Conservation (phyloP, 495 filamentous ascomycete species). For the Penicillium pulvis region DNA sequence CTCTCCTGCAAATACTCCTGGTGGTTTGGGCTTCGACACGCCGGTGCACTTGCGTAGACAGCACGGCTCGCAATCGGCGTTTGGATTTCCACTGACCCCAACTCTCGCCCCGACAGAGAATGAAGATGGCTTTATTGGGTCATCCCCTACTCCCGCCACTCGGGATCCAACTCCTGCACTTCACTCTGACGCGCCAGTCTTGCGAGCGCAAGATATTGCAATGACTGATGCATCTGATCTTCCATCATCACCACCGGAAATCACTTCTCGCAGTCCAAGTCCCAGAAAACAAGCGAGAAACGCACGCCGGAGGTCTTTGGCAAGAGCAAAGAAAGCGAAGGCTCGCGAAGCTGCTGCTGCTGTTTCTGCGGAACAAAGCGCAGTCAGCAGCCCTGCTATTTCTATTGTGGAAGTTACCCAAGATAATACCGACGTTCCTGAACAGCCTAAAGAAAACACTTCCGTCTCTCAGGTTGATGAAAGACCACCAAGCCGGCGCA, state of each 20-base stretch:
- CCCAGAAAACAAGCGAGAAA: conserved; percentile 19
- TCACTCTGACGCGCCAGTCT: conserved; percentile 20
- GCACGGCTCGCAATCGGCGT: conserved; percentile 20
- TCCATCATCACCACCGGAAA: conserved; percentile 46
- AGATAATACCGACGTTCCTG: neutral
- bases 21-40: conserved; percentile 40
- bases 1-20: conserved; percentile 41
- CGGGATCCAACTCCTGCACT: conserved; percentile 35
- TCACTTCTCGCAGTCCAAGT: conserved; percentile 31
- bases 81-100: conserved; percentile 49
- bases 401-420: conserved; percentile 3
- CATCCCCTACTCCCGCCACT: conserved; percentile 77
- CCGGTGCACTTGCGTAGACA: conserved; percentile 34
- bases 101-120: conserved; percentile 42
- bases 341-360: neutral
- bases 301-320: conserved; percentile 16
- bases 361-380: conserved; percentile 9
- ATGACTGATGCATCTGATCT: conserved; percentile 28
- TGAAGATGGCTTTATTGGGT: conserved; percentile 68
- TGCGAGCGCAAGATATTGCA: conserved; percentile 20
- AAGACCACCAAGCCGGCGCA: conserved; percentile 29
- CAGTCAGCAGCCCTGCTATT: conserved; percentile 13
- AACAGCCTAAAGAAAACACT: conserved; percentile 15
- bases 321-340: conserved; percentile 23
- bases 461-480: conserved; percentile 13